A percentile compares a stretch with the other conserved stretches of the same genome.
phyloP scores from a whole-genome alignment of 2,329 filamentous ascomycete genomes.

The Calonectria ilicicola region DNA sequence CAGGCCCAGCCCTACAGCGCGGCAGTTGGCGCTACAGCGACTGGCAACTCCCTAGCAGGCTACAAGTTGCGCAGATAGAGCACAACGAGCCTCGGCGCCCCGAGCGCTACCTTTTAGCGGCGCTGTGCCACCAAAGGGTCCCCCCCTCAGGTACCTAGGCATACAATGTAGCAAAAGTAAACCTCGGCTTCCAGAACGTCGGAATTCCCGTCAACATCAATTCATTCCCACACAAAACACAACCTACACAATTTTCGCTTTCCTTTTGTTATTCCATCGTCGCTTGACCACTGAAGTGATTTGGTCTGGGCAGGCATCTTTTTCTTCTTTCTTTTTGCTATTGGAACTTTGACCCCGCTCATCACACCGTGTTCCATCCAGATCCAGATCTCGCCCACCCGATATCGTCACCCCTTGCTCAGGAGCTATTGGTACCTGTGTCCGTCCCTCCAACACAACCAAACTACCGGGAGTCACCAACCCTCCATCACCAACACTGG shows the following conservation, averaged over 20 bases:
- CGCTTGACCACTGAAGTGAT: background rate
- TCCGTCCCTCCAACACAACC: background rate
- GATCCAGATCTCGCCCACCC: background rate
- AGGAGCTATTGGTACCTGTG: background rate
- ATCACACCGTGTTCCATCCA: background rate
- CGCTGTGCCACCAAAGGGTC: background rate
- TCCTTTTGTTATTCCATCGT: background rate
- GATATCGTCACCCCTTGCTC: conserved; percentile 16
- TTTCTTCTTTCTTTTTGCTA: background rate
- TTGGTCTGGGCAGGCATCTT: background rate
- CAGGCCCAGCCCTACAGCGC: conserved; percentile 7
- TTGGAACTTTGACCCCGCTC: conserved; percentile 21
- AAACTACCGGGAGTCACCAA: conserved; percentile 1
- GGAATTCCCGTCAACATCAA: conserved; percentile 25
- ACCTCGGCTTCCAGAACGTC: conserved; percentile 40
- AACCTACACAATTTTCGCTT: background rate
- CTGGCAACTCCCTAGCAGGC: background rate
- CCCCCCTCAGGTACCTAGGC: background rate
- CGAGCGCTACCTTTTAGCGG: conserved; percentile 4
- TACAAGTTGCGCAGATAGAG: background rate
- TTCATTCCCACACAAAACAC: conserved; percentile 14
- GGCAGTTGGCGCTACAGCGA: conserved; percentile 2
- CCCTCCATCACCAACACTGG: background rate
- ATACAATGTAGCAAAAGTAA: background rate
- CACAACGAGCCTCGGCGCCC: background rate